Base-by-base conservation (phyloP, 2,329 filamentous ascomycete genomes). In the Diplodia corticola region DNA sequence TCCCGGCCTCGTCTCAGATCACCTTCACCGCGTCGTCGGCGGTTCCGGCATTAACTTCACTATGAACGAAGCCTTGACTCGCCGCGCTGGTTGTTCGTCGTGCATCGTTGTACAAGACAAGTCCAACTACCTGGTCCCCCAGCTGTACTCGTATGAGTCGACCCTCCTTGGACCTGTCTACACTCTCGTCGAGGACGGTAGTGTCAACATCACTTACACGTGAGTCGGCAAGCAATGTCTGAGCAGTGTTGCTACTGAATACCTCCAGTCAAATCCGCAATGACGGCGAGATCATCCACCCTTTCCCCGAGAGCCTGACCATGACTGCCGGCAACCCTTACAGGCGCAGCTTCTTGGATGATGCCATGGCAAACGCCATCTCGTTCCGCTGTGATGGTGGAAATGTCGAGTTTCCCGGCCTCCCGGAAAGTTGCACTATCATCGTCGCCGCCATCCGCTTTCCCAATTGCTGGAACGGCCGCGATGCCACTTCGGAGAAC, bases 281-380 rank as follows among this genome's bases (percentile, higher is more conserved):
- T 49, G 85, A 86, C 70, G 17, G 9, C 0, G 88, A 92, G 71
- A 82, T 88, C 24, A 84, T 92, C 73, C 83, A 84, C 70, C 82
- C 90, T 15, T 93, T 92, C 80, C 91, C 91, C 12, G 74, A 83
- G 9, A 89, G 88, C 20, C 84, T 94, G 70, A 86, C 88, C 73
- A 92, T 94, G 82, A 72, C 93, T 65, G 86, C 84, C 68, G 91
- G 91, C 60, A 81, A 91, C 72, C 78, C 86, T 13, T 81, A 75
- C 73, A 80, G 50, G 20, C 10, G 35, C 49, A 57, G 28, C 37
- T 46, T 26, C 12, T 57, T 37, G n/a, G 75, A 78, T 50, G 80
- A 80, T 55, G 84, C 84, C 49, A 83, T 83, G 61, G 80, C 81
- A 57, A 79, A 85, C 37, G 88, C 85, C 28, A 81, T 88, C 54